Conservation (phyloP, 169 alveolate species). For the Plasmodium yoelii region DNA sequence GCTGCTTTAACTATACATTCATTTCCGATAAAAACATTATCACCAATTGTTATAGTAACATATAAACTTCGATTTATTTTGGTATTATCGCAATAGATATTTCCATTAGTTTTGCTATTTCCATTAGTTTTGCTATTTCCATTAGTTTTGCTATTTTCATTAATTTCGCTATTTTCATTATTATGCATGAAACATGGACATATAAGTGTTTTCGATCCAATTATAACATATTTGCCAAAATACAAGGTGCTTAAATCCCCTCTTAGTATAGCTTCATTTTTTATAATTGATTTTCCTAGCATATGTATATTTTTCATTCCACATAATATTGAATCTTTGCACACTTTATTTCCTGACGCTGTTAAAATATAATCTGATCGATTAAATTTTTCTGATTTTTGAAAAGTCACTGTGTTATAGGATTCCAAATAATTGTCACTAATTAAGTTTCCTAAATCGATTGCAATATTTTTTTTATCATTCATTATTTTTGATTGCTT, state of each 20-base stretch:
- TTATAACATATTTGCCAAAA: constrained; percentile 84
- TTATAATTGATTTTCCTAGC: constrained; percentile 86
- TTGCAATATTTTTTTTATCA: not conserved
- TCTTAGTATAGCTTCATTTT: constrained; percentile 84
- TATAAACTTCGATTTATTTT: constrained; percentile 41
- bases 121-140: not conserved
- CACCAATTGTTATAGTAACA: constrained; percentile 85
- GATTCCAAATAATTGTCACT: constrained; percentile 60
- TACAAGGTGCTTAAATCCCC: constrained; percentile 87
- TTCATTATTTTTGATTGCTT: constrained; percentile 8
- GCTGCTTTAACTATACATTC: constrained; percentile 85
- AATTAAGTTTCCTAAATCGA: constrained; percentile 26
- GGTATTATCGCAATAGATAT: not conserved
- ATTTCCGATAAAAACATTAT: constrained; percentile 86
- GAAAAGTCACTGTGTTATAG: constrained; percentile 54
- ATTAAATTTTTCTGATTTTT: constrained; percentile 18
- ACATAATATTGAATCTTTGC: constrained; percentile 57
- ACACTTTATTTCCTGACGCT: constrained; percentile 73
- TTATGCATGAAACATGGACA: constrained; percentile 84
- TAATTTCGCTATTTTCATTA: not conserved
- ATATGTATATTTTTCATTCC: constrained; percentile 87
- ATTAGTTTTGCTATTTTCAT: not conserved
- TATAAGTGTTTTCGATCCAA: constrained; percentile 84
- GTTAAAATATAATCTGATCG: constrained; percentile 58
- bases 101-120: not conserved